Conservation (phyloP, 352 stramenopile genomes). For the Phytopythium boreale region DNA sequence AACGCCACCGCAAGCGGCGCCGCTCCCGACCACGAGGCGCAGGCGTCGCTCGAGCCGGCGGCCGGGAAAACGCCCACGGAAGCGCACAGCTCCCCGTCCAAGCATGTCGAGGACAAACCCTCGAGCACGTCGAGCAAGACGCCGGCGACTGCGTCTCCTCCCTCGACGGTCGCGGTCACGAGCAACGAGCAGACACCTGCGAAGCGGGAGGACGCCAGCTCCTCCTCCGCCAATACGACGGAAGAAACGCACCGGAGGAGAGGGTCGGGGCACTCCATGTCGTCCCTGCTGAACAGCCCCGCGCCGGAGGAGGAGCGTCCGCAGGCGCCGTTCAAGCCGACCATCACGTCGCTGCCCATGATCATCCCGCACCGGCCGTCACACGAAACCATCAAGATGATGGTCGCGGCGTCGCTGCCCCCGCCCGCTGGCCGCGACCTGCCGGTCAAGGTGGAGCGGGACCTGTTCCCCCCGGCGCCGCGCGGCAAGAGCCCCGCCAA, state of each 20-base stretch:
- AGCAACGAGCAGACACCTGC: conserved; percentile 2
- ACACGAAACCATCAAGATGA: conserved; percentile 13
- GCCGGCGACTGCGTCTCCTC: conserved; percentile 7
- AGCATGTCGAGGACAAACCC: conserved; percentile 13
- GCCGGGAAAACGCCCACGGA: conserved; percentile 22
- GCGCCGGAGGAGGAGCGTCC: conserved; percentile 36
- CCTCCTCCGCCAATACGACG: neutral
- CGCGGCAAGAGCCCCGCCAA: conserved; percentile 11
- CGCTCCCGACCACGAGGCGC: conserved; percentile 12
- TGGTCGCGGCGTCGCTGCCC: conserved; percentile 15
- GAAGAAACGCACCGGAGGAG: conserved; percentile 24
- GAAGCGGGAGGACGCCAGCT: neutral
- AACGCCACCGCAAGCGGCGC: conserved; percentile 3
- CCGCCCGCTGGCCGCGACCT: neutral
- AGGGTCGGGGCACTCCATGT: conserved; percentile 58
- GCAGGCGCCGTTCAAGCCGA: conserved; percentile 23
- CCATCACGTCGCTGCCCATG: conserved; percentile 34
- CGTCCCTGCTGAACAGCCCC: conserved; percentile 69
- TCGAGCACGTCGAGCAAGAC: conserved; percentile 9
- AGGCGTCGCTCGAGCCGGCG: conserved; percentile 28
- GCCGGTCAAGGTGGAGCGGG: conserved; percentile 15
- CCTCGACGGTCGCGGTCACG: conserved; percentile 4
- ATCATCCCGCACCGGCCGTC: conserved; percentile 22
- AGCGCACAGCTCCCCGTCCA: conserved; percentile 30
- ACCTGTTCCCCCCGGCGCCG: neutral